Evolutionary conservation across 2,329 filamentous ascomycete species (phyloP).

Genomic region (Metarhizium robertsii): DNA sequence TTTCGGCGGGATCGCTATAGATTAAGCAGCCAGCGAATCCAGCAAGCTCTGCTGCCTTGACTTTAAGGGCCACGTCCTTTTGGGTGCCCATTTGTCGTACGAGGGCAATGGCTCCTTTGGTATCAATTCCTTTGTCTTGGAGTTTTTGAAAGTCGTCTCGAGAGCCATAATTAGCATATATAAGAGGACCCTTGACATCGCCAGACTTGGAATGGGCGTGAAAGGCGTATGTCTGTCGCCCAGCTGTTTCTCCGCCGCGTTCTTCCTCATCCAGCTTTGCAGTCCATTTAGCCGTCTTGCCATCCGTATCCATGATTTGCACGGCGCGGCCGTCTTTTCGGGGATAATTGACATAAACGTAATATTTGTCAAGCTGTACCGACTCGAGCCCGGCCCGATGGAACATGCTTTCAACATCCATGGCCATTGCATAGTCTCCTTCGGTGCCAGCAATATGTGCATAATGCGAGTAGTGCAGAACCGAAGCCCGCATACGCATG

Average conservation of each 20-base stretch:
- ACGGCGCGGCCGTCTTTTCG: conserved; percentile 67
- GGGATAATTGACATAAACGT: conserved; percentile 91
- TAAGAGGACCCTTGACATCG: conserved; percentile 73
- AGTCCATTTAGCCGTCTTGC: conserved; percentile 56
- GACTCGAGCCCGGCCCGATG: conserved; percentile 62
- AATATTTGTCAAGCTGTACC: conserved; percentile 67
- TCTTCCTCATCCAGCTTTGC: conserved; percentile 76
- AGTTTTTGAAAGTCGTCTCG: conserved; percentile 72
- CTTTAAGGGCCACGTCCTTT: conserved; percentile 65
- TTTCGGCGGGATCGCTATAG: conserved; percentile 82
- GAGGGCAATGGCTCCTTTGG: conserved; percentile 73
- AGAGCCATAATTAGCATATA: conserved; percentile 90
- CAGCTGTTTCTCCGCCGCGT: conserved; percentile 50
- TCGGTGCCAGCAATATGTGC: conserved; percentile 92
- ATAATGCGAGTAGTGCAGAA: conserved; percentile 71
- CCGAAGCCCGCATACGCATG: conserved; percentile 58
- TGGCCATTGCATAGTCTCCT: conserved; percentile 77
- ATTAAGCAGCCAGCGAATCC: conserved; percentile 84
- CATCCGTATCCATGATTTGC: conserved; percentile 64
- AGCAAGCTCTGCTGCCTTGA: conserved; percentile 80
- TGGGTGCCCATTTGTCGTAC: conserved; percentile 73
- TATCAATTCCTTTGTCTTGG: conserved; percentile 59
- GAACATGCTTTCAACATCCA: conserved; percentile 77
- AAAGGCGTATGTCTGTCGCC: conserved; percentile 67
- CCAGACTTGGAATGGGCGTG: conserved; percentile 85